Base-by-base conservation (phyloP, 768 basidiomycete genomes). In the Macrolepiota dolichaula region DNA sequence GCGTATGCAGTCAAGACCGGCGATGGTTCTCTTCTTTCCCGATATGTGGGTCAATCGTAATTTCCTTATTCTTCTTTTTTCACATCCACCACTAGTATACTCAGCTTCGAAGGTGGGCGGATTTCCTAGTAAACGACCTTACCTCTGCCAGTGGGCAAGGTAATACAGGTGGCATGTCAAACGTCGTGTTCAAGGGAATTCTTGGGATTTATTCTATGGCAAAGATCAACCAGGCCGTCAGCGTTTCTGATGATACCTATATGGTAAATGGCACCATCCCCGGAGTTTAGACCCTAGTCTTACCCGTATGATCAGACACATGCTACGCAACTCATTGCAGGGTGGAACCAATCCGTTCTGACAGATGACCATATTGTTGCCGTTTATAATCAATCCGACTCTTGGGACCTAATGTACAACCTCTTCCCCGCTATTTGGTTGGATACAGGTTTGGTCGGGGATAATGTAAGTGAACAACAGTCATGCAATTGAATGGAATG, bases 101-200 rank as follows among this genome's bases (percentile, higher is more conserved):
- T 19, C 68, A 83, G 11, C 72, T 87, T 27, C 73, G 77, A 57
- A 71, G 76, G 61, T 87, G 83, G 83, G 80, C 82, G 0, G 73
- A 79, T 9, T 83, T 78, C 69, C 74, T 86, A 5, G 69, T 79
- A 55, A 67, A 71, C n/a, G 67, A 72, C 27, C 77, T 80, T 22
- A 49, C 29, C 22, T 59, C 60, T 25, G 51, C 58, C 4, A 64
- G 65, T 47, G 63, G 36, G 1, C 58, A 64, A 27, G 65, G 64
- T 7, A 68, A 72, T 37, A 70, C 68, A 6, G 78, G 81, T 32
- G 29, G 29, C 62, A 74, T 81, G 62, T 81, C 84, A 2, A 85
- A 85, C 64, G 75, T 86, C 15, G 85, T 82, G 0, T 74, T 87
- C 65, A 87, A 87, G 63, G 85, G 83, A 22, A 84, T 86, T 64